These are phyloP conservation scores for Coprinopsis marcescibilis DNA, from an alignment of 768 basidiomycete species.

Conservation along the genomic window DNA sequence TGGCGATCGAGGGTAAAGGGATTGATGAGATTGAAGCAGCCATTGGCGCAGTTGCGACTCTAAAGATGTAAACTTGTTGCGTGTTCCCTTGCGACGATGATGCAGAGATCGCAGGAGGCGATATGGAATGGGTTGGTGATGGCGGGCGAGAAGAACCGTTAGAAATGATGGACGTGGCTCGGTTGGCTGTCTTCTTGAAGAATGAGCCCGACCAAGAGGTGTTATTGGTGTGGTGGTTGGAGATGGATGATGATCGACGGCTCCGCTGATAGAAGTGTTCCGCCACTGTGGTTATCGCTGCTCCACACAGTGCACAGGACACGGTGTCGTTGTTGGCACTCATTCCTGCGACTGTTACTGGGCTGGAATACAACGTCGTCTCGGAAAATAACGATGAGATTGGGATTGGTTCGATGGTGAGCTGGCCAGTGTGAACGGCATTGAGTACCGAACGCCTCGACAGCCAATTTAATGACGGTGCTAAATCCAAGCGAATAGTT, in stretches of 20 bases:
- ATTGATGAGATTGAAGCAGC: constrained; percentile 27
- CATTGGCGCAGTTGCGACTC: constrained; percentile 35
- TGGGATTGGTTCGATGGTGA: constrained; percentile 83
- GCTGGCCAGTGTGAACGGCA: constrained; percentile 83
- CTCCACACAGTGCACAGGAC: constrained; percentile 78
- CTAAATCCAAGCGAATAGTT: constrained; percentile 87
- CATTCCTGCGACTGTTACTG: constrained; percentile 41
- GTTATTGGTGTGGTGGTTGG: not conserved
- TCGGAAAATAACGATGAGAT: constrained; percentile 56
- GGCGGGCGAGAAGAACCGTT: constrained; percentile 23
- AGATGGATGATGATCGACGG: constrained; percentile 14
- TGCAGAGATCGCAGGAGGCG: constrained; percentile 23
- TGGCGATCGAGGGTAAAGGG: constrained; percentile 27
- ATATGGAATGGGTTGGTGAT: constrained; percentile 22
- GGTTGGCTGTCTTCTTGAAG: constrained; percentile 51
- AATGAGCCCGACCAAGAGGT: constrained; percentile 51
- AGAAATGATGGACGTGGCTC: constrained; percentile 8
- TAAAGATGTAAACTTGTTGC: constrained; percentile 63
- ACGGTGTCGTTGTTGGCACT: constrained; percentile 44
- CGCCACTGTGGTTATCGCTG: constrained; percentile 39
- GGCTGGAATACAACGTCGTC: constrained; percentile 30
- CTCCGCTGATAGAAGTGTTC: constrained; percentile 22
- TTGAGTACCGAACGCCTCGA: constrained; percentile 75
- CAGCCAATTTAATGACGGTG: constrained; percentile 93
- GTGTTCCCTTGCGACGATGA: constrained; percentile 19